Conservation (phyloP, 176 grass and related monocot species). For the Rhynchospora tenuis region DNA sequence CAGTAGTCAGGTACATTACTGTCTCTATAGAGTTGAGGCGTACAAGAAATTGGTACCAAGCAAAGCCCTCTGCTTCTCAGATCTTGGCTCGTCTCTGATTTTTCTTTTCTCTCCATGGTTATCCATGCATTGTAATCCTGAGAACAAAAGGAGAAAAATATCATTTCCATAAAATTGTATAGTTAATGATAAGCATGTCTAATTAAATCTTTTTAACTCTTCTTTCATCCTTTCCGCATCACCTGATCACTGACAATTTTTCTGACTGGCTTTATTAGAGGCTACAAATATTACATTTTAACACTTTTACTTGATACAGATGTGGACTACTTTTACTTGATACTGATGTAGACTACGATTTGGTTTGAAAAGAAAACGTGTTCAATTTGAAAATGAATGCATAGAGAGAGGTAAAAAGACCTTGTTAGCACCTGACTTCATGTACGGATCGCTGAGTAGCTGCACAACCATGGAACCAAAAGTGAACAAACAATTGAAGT, state of each 20-base stretch:
- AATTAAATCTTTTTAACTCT: not conserved
- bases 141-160: not conserved
- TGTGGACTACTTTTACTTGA: not conserved
- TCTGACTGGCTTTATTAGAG: not conserved
- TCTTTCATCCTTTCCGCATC: not conserved
- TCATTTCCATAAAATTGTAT: not conserved
- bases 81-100: conserved; percentile 44
- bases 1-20: conserved; percentile 68
- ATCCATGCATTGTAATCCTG: conserved; percentile 79
- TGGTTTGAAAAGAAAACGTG: not conserved
- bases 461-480: conserved; percentile 29
- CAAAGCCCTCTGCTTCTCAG: conserved; percentile 76
- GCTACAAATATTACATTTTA: not conserved
- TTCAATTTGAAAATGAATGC: conserved; percentile 4
- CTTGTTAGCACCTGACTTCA: conserved; percentile 68
- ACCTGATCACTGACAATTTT: not conserved
- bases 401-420: conserved; percentile 10
- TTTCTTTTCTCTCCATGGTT: conserved; percentile 54
- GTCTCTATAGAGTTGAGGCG: conserved; percentile 59
- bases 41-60: conserved; percentile 80
- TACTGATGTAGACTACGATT: no score
- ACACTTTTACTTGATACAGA: not conserved
- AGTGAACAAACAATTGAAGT: not conserved
- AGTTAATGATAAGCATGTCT: not conserved
- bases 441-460: conserved; percentile 87